A percentile compares a stretch with the other conserved stretches of the same genome.
Evolutionary conservation across 371 early-diverging fungal genomes (phyloP).

Genomic region (Mycotypha africana): DNA sequence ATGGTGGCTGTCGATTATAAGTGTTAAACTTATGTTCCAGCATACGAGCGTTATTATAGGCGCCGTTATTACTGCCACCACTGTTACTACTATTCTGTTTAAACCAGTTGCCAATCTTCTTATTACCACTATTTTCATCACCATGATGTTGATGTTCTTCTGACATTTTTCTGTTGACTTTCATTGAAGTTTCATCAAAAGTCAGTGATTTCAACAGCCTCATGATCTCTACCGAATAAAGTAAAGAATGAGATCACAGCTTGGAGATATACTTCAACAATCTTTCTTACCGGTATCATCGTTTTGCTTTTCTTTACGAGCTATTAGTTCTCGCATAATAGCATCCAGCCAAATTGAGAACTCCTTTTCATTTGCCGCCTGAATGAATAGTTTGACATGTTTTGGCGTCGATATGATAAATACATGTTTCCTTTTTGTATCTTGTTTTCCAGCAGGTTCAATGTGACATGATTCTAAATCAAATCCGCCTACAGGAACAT

Average conservation of each 20-base stretch:
- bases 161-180: conserved; percentile 21
- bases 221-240: conserved; percentile 11
- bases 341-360: conserved; percentile 41
- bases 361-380: conserved; percentile 34
- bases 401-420: conserved; percentile 29
- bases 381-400: conserved; percentile 35
- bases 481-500: conserved; percentile 41
- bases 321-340: conserved; percentile 45
- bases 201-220: conserved; percentile 13
- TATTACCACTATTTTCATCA: no score
- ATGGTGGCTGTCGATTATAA: no score
- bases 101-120: no score
- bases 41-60: no score
- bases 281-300: conserved; percentile 6
- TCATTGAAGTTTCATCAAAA: conserved; percentile 20
- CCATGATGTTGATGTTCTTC: conserved; percentile 5
- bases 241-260: no score
- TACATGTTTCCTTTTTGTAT: conserved; percentile 24
- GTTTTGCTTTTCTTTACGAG: conserved; percentile 24
- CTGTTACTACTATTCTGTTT: background rate
- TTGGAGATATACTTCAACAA: background rate
- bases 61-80: no score
- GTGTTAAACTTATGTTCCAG: background rate
- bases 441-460: conserved; percentile 36
- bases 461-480: conserved; percentile 41